Base-by-base conservation (phyloP, 768 basidiomycete species). In the Tremella yokohamensis region DNA sequence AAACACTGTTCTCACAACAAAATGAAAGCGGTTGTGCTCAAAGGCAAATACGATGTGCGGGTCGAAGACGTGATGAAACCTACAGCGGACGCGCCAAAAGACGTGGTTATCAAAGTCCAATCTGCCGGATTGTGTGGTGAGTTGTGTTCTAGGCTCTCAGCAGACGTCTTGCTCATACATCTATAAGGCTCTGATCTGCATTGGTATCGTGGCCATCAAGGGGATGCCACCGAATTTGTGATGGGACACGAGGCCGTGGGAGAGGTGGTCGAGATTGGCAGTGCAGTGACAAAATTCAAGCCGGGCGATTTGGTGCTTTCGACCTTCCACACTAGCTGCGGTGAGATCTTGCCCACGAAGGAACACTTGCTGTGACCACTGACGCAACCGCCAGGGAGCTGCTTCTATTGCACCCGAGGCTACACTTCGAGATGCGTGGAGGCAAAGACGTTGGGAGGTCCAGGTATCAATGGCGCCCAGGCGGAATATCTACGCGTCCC, bases 231-330 rank as follows among this genome's bases (percentile, higher is more conserved):
- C 3, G 49, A 20, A 7, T 66, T 62, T 39, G 65, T 67, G 45
- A 56, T 73, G 53, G 72, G 74, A 2, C 74, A 75, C 50, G 76
- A 74, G 50, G 64, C 62, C 2, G 58, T 65, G 2, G 69, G 72
- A 1, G 52, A 50, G 40, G 61, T 75, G 13, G 47, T 64, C 12
- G 58, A 64, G 18, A 58, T 66, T 18, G 73, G 74, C 11, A 25
- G 61, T 11, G 71, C 57, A 16, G 73, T 77, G 2, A 64, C 64
- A 24, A 70, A 66, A 16, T 73, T 76, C 60, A 66, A 75, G 25
- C 45, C 63, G 0, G 77, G 77, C n/a, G 74, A 78, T 51, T 40
- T 68, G 1, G 77, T 78, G 18, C 61, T 69, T 16, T 61, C 64
- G 4, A 69, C 76, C 22, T 77, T 77, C 57, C 65, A 68, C 8